These are phyloP conservation scores for Tripterygium wilfordii DNA, from an alignment of 177 flowering plant genomes.

Conservation along the genomic window DNA sequence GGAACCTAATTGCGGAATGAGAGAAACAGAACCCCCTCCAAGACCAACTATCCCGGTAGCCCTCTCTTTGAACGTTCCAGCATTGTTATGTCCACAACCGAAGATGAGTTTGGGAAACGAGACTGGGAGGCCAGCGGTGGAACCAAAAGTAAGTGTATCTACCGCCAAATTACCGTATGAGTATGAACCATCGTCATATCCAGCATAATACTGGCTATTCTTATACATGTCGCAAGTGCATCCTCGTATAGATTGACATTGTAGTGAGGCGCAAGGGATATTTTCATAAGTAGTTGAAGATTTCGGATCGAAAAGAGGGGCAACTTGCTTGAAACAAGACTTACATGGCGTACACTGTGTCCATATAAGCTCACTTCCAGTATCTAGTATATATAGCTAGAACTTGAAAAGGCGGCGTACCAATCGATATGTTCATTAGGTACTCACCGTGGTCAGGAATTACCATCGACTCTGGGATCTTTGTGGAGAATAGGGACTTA, in stretches of 20 bases:
- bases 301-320: constrained; percentile 27
- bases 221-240: not conserved
- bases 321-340: constrained; percentile 22
- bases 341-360: constrained; percentile 36
- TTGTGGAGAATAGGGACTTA: not conserved
- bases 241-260: not conserved
- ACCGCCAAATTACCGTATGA: constrained; percentile 12
- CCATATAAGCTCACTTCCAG: constrained; percentile 39
- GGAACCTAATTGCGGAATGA: constrained; percentile 18
- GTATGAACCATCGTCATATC: constrained; percentile 23
- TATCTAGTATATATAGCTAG: constrained; percentile 20
- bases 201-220: constrained; percentile 8
- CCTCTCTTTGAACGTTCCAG: constrained; percentile 17
- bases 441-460: constrained; percentile 13
- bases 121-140: constrained; percentile 10
- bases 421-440: constrained; percentile 25
- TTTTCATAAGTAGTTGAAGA: constrained; percentile 12
- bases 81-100: constrained; percentile 37
- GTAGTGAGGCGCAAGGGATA: constrained; percentile 9
- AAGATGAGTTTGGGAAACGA: constrained; percentile 8
- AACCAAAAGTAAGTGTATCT: constrained; percentile 18
- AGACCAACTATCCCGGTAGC: constrained; percentile 40
- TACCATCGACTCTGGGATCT: not conserved
- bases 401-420: constrained; percentile 22
- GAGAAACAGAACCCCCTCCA: constrained; percentile 29